Evolutionary conservation across 306 rosid species (phyloP).

Genomic region (Inga leiocalycina): DNA sequence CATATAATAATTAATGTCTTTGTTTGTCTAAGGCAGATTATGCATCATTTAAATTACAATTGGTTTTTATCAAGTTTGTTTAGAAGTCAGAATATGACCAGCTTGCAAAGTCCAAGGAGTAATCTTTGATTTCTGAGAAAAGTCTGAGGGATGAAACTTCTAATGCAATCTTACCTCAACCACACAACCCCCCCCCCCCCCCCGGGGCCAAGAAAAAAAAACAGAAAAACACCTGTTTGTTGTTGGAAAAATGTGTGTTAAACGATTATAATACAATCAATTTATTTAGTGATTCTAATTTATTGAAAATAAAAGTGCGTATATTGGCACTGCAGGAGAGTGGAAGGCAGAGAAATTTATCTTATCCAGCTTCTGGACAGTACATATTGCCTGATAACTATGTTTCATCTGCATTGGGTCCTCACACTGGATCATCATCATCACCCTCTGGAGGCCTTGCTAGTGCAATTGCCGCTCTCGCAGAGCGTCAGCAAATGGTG

Average conservation of each 20-base stretch:
- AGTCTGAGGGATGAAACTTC: background rate
- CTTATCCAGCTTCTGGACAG: constrained; percentile 52
- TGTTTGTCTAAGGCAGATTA: background rate
- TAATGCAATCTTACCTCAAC: background rate
- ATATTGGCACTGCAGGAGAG: constrained; percentile 63
- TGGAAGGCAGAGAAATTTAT: constrained; percentile 63
- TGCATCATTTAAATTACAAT: background rate
- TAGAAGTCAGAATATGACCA: background rate
- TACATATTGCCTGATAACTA: constrained; percentile 44
- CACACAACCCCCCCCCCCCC: too few species aligned
- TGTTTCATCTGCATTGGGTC: constrained; percentile 47
- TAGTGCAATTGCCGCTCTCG: constrained; percentile 95
- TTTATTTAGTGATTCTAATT: constrained; percentile 26
- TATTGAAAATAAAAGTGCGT: background rate
- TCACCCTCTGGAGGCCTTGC: constrained; percentile 97
- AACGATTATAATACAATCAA: background rate
- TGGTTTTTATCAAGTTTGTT: background rate
- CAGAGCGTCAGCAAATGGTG: constrained; percentile 86
- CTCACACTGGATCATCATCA: constrained; percentile 68
- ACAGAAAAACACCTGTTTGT: background rate
- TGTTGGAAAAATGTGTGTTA: background rate
- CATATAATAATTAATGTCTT: background rate
- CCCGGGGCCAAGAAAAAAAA: too few species aligned
- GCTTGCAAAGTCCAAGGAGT: background rate
- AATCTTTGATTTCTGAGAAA: background rate